These are phyloP conservation scores for Entomortierella beljakovae DNA, from an alignment of 192 early-diverging fungal species.

Conservation along the genomic window DNA sequence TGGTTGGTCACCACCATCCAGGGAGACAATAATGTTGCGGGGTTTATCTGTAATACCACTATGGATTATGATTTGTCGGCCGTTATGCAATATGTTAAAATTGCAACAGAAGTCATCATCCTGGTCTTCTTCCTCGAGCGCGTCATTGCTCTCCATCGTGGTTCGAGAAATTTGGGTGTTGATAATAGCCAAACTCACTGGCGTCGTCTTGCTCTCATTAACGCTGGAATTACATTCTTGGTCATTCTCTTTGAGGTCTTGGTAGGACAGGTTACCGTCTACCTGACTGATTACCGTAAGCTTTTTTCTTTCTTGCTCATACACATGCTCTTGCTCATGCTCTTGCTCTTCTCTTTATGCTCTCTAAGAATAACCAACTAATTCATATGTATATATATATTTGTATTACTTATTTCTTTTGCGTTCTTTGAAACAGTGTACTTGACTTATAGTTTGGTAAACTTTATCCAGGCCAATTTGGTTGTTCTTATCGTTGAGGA, in stretches of 20 bases:
- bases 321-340: background rate
- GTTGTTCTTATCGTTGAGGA: slow-evolving; percentile 49
- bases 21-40: slow-evolving; percentile 16
- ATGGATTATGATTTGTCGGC: slow-evolving; percentile 36
- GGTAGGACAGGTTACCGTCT: slow-evolving; percentile 45
- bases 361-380: background rate
- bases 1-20: slow-evolving; percentile 42
- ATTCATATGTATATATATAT: background rate
- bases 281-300: slow-evolving; percentile 40
- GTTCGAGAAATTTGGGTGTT: slow-evolving; percentile 1
- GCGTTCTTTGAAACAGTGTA: slow-evolving; percentile 10
- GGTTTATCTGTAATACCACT: slow-evolving; percentile 17
- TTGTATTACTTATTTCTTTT: background rate
- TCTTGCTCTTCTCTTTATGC: too few relatives aligned
- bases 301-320: background rate
- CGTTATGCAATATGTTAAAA: slow-evolving; percentile 50
- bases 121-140: slow-evolving; percentile 46
- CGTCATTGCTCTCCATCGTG: slow-evolving; percentile 39
- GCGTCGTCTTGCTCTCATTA: slow-evolving; percentile 47
- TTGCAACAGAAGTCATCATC: slow-evolving; percentile 51
- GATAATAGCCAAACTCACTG: slow-evolving; percentile 35
- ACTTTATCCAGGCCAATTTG: slow-evolving; percentile 39
- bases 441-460: slow-evolving; percentile 48
- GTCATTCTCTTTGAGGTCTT: slow-evolving; percentile 50
- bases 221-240: slow-evolving; percentile 48